Percentiles rank a stretch among this genome's conserved stretches.
Conservation (phyloP, 2,329 filamentous ascomycete species). For the Penicillium freii region DNA sequence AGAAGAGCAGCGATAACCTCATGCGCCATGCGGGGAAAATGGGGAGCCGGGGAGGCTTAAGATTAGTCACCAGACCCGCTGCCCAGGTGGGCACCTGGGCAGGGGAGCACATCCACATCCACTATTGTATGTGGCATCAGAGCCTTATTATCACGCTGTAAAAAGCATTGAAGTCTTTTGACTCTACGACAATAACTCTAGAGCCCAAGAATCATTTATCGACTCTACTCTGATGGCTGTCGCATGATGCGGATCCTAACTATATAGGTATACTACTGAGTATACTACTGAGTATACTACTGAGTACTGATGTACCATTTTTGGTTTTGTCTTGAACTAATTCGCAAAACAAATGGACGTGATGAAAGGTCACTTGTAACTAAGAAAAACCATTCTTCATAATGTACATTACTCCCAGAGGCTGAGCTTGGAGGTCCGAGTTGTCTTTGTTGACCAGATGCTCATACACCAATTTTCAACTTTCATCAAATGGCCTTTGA, state of each 20-base stretch:
- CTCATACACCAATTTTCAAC: conserved; percentile 1
- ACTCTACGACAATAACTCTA: not conserved
- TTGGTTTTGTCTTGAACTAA: not conserved
- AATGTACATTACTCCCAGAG: conserved; percentile 2
- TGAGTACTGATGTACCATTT: not conserved
- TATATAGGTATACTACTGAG: not conserved
- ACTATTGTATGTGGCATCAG: not conserved
- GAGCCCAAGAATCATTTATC: not conserved
- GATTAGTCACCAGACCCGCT: conserved; percentile 9
- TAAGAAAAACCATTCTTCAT: not conserved
- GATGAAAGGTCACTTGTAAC: not conserved
- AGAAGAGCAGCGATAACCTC: conserved; percentile 1
- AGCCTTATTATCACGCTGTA: not conserved
- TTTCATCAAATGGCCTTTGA: conserved; percentile 14
- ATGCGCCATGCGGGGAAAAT: conserved; percentile 11
- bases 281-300: not conserved
- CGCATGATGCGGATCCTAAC: conserved; percentile 12
- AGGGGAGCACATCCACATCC: not conserved
- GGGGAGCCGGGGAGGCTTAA: not conserved
- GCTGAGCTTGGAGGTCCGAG: not conserved
- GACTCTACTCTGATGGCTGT: conserved; percentile 1
- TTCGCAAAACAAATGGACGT: not conserved
- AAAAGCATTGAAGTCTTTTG: not conserved
- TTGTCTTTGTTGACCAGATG: not conserved
- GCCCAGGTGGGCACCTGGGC: not conserved